Base-by-base conservation (phyloP, 202 grass and related monocot species). In the Cymbopogon flexuosus region DNA sequence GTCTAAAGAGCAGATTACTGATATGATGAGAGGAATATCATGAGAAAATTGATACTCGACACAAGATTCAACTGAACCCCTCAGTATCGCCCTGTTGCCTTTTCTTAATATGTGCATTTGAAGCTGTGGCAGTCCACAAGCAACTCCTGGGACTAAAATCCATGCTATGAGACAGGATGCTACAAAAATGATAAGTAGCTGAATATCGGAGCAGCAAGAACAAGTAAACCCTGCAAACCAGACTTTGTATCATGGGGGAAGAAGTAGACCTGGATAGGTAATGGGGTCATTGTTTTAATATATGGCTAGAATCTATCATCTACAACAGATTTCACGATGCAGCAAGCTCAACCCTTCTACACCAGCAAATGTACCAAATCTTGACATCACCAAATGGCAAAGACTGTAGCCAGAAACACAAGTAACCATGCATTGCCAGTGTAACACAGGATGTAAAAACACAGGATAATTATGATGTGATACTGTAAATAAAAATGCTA, bases 271-370 rank as follows among this genome's bases (percentile, higher is more conserved):
- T 98, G 95, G 71, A 98, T 94, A 64, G 95, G 95, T 64, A 93
- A 94, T 0, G 95, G 95, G 68, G 93, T 94, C 82, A 82, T 84
- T 22, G 92, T 98, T 76, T 92, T 92, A 36, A 97, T 79, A 41
- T 91, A 97, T 34, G 95, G 92, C 95, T 90, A 97, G 70, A 91
- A 97, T 63, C 88, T 92, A 78, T 97, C 95, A 79, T 94, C 92
- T 21, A 97, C 95, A 5, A 97, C 90, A 62, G 92, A 85, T 71
- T 97, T 93, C 16, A 97, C 72, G 61, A 97, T 88, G 89, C 95
- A 97, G 86, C 95, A 97, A 57, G 92, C 95, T n/a, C 84, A 97
- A 68, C 41, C 95, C 95, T 84, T 97, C 92, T 15, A 94, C 88
- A 59, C 95, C 92, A 39, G 88, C 95, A 45, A 97, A 97, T 83